Evolutionary conservation across 2,329 filamentous ascomycete species (phyloP).

Genomic region (Stagonosporopsis chrysanthemi): DNA sequence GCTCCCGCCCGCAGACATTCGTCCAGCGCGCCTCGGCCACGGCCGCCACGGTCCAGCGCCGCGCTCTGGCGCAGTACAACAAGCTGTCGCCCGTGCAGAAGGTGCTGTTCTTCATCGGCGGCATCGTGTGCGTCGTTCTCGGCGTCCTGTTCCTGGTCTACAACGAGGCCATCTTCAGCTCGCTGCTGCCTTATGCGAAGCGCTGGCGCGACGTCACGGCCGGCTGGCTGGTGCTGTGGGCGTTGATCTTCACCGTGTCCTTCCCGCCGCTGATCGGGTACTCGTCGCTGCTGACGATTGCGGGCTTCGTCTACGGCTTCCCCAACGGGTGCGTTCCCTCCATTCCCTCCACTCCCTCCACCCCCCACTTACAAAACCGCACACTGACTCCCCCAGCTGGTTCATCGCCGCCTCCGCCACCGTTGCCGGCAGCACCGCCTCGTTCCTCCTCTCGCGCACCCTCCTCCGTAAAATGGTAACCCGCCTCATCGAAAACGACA

Average conservation of each 20-base stretch:
- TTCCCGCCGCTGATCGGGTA: slow-evolving; percentile 92
- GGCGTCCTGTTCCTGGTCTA: slow-evolving; percentile 76
- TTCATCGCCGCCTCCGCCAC: slow-evolving; percentile 81
- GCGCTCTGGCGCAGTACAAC: slow-evolving; percentile 60
- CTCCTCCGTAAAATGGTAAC: slow-evolving; percentile 81
- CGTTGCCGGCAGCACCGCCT: slow-evolving; percentile 76
- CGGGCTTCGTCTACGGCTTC: slow-evolving; percentile 75
- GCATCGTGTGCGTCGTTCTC: slow-evolving; percentile 62
- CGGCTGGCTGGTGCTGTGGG: slow-evolving; percentile 79
- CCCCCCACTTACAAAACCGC: too few relatives aligned
- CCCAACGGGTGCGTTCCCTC: slow-evolving; percentile 68
- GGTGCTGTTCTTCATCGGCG: slow-evolving; percentile 62
- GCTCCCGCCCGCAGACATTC: slow-evolving; percentile 37
- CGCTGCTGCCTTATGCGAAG: slow-evolving; percentile 74
- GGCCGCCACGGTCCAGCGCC: slow-evolving; percentile 55
- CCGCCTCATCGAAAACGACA: slow-evolving; percentile 80
- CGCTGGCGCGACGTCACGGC: slow-evolving; percentile 76
- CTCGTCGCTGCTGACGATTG: slow-evolving; percentile 74
- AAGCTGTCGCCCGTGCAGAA: slow-evolving; percentile 68
- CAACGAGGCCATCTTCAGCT: slow-evolving; percentile 79
- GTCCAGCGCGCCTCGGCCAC: slow-evolving; percentile 54
- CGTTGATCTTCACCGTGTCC: slow-evolving; percentile 75
- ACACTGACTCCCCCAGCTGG: slow-evolving; percentile 65
- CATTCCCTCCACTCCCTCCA: too few relatives aligned
- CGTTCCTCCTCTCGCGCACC: slow-evolving; percentile 82